A percentile compares a stretch with the other conserved stretches of the same genome.
Evolutionary conservation across 805 yeast species (phyloP).

Genomic region (Candida namnaoensis): DNA sequence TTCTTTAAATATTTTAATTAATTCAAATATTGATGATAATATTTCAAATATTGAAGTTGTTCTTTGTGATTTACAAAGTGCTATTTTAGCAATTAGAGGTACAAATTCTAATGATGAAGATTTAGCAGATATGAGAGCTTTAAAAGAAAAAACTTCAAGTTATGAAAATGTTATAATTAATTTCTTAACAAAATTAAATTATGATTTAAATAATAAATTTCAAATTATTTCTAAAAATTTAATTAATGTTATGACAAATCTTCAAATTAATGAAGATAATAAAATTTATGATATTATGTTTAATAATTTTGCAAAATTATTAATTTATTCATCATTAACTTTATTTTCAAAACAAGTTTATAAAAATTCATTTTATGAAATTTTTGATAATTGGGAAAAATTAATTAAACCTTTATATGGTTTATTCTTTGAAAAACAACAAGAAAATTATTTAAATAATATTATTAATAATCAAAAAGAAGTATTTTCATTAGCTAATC

Average conservation of each 20-base stretch:
- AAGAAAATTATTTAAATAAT: slow-evolving; percentile 1
- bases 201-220: slow-evolving; percentile 35
- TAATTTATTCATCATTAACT: slow-evolving; percentile 39
- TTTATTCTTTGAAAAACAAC: slow-evolving; percentile 2
- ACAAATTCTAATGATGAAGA: slow-evolving; percentile 28
- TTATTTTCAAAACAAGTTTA: slow-evolving; percentile 55
- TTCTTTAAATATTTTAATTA: slow-evolving; percentile 38
- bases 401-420: slow-evolving; percentile 23
- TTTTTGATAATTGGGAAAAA: slow-evolving; percentile 33
- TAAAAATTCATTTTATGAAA: slow-evolving; percentile 30
- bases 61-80: slow-evolving; percentile 48
- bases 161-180: slow-evolving; percentile 47
- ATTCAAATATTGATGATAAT: slow-evolving; percentile 40
- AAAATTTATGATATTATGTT: slow-evolving; percentile 11
- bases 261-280: slow-evolving; percentile 7
- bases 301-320: slow-evolving; percentile 23
- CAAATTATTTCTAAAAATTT: slow-evolving; percentile 24
- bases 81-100: slow-evolving; percentile 56
- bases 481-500: slow-evolving; percentile 11
- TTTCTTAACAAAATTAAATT: slow-evolving; percentile 39
- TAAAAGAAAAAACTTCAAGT: slow-evolving; percentile 51
- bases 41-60: slow-evolving; percentile 44
- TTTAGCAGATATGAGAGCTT: slow-evolving; percentile 61
- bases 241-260: slow-evolving; percentile 15
- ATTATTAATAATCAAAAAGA: slow-evolving; percentile 8